Conservation (phyloP, 129 eudicot species). For the Pseudognaphalium luteoalbum region DNA sequence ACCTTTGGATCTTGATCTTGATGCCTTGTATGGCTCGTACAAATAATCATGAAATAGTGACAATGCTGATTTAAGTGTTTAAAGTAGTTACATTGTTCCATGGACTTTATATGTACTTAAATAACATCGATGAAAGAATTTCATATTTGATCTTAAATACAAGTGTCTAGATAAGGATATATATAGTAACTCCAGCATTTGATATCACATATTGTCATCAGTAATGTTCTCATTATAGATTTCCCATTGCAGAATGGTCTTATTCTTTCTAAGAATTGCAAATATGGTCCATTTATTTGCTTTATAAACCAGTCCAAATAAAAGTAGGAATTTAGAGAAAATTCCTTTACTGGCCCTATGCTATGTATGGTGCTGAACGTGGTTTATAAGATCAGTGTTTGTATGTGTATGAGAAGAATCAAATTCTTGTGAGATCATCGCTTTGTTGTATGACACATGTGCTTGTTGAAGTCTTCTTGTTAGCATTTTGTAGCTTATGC, state of each 20-base stretch:
- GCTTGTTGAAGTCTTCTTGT: not conserved
- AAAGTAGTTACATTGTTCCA: not conserved
- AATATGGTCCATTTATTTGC: not conserved
- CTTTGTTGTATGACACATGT: not conserved
- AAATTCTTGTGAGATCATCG: not conserved
- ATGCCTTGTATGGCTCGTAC: not conserved
- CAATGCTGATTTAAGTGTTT: constrained; percentile 1
- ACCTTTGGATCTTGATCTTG: not conserved
- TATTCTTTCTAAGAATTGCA: not conserved
- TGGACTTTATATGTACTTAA: not conserved
- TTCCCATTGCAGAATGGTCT: not conserved
- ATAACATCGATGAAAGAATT: not conserved
- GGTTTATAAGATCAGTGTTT: not conserved
- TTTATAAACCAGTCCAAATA: not conserved
- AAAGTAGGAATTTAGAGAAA: not conserved
- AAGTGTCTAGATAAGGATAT: not conserved
- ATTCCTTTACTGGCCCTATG: not conserved
- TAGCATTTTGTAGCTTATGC: constrained; percentile 1
- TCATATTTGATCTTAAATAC: not conserved
- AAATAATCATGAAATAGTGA: not conserved
- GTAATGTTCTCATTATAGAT: not conserved
- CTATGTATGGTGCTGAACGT: not conserved
- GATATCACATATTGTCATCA: no score
- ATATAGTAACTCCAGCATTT: not conserved
- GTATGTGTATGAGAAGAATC: not conserved